These are phyloP conservation scores for Sporothrix dimorphospora DNA, from an alignment of 2,329 filamentous ascomycete species.

Conservation along the genomic window DNA sequence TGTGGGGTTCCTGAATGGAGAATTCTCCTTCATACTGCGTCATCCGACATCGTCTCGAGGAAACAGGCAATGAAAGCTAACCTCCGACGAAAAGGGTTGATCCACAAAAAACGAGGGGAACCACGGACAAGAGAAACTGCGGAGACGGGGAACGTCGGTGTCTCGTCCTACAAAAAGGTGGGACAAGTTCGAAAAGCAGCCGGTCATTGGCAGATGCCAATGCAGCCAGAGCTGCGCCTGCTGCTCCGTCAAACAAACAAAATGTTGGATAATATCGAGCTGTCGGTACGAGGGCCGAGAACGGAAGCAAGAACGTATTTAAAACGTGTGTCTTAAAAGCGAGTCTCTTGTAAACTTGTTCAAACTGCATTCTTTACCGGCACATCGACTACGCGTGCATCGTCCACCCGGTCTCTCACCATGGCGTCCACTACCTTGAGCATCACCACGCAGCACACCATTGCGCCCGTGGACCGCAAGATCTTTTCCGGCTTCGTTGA, in stretches of 20 bases:
- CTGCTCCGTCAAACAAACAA: neutral
- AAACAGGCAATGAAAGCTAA: too few relatives aligned
- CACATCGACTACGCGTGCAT: neutral
- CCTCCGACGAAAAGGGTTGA: too few relatives aligned
- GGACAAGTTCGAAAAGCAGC: too few relatives aligned
- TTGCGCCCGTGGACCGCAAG: slow-evolving; percentile 64
- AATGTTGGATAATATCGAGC: neutral
- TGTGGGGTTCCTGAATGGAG: too few relatives aligned
- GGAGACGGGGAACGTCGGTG: too few relatives aligned
- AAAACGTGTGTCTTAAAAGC: neutral
- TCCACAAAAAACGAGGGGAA: neutral
- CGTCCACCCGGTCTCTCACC: neutral
- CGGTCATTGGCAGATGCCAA: too few relatives aligned
- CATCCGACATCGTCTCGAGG: too few relatives aligned
- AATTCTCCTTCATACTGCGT: too few relatives aligned
- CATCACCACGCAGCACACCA: slow-evolving; percentile 21
- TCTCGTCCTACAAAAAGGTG: too few relatives aligned
- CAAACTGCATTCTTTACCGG: neutral
- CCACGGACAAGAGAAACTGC: neutral
- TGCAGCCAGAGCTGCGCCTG: neutral
- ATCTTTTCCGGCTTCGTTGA: slow-evolving; percentile 86
- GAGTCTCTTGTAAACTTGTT: neutral
- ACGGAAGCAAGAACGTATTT: neutral
- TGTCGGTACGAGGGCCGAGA: neutral
- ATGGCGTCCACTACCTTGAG: slow-evolving; percentile 1